These are phyloP conservation scores for Phytophthora sp. DNA, from an alignment of 352 stramenopile genomes.

Conservation along the genomic window DNA sequence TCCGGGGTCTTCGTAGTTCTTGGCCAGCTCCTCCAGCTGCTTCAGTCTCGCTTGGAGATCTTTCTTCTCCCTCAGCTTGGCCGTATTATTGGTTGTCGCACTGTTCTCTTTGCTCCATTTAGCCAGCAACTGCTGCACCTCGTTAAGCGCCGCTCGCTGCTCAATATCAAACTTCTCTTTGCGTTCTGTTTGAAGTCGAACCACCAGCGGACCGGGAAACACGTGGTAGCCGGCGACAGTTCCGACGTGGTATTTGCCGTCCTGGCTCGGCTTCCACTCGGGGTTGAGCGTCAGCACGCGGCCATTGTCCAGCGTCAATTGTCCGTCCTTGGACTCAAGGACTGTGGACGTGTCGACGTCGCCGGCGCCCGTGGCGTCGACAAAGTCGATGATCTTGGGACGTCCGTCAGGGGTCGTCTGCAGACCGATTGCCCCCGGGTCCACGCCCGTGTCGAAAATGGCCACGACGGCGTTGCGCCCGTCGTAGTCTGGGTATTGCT, in stretches of 20 bases:
- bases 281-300: slow-evolving; percentile 80
- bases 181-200: slow-evolving; percentile 84
- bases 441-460: slow-evolving; percentile 97
- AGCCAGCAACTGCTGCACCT: slow-evolving; percentile 64
- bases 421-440: slow-evolving; percentile 90
- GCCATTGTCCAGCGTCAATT: slow-evolving; percentile 48
- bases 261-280: slow-evolving; percentile 57
- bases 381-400: slow-evolving; percentile 95
- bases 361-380: slow-evolving; percentile 94
- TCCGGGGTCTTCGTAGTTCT: slow-evolving; percentile 89
- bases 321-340: slow-evolving; percentile 57
- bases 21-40: slow-evolving; percentile 73
- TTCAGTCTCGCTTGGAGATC: slow-evolving; percentile 83
- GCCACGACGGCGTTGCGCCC: slow-evolving; percentile 91
- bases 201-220: slow-evolving; percentile 79
- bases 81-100: slow-evolving; percentile 65
- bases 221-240: slow-evolving; percentile 88
- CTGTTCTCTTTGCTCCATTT: slow-evolving; percentile 68
- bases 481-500: slow-evolving; percentile 87
- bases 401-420: slow-evolving; percentile 85
- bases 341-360: slow-evolving; percentile 92
- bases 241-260: slow-evolving; percentile 85
- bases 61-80: slow-evolving; percentile 62
- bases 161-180: slow-evolving; percentile 80
- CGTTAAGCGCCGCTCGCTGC: slow-evolving; percentile 70